Evolutionary conservation across 345 rosid genomes (phyloP).

Genomic region (Hibiscus tridactylites): DNA sequence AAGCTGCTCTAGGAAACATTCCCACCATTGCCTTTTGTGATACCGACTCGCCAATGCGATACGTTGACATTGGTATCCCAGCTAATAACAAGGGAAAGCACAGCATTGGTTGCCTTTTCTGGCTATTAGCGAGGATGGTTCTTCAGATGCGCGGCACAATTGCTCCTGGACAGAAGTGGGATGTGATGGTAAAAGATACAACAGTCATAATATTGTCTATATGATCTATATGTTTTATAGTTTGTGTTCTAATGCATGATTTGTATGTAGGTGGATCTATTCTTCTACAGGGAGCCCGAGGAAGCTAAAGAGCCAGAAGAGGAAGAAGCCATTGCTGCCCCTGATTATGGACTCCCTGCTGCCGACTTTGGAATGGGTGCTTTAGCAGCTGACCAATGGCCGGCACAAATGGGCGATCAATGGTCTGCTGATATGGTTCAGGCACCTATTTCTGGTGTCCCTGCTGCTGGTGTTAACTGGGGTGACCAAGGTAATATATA

Average conservation of each 20-base stretch:
- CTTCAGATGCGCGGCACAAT: constrained; percentile 95
- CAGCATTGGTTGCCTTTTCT: constrained; percentile 89
- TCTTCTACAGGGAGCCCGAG: constrained; percentile 79
- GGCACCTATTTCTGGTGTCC: constrained; percentile 52
- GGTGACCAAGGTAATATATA: constrained; percentile 24
- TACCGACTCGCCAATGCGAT: constrained; percentile 91
- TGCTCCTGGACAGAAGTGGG: constrained; percentile 70
- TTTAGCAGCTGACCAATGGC: constrained; percentile 47
- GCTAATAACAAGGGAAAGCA: constrained; percentile 97
- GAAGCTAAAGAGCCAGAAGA: constrained; percentile 57
- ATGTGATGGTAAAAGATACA: constrained; percentile 50
- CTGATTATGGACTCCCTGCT: constrained; percentile 38
- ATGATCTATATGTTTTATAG: background rate
- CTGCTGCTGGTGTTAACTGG: constrained; percentile 27
- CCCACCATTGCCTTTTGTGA: constrained; percentile 96
- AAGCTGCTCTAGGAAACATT: constrained; percentile 91
- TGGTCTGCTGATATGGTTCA: constrained; percentile 51
- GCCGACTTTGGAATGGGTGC: constrained; percentile 22
- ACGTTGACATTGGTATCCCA: constrained; percentile 90
- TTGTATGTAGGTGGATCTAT: constrained; percentile 49
- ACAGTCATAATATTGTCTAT: background rate
- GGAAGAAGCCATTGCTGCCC: constrained; percentile 42
- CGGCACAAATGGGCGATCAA: constrained; percentile 37
- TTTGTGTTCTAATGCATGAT: background rate
- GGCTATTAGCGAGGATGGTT: constrained; percentile 96